These are phyloP conservation scores for Backusella tuberculispora DNA, from an alignment of 192 early-diverging fungal genomes.

Conservation along the genomic window DNA sequence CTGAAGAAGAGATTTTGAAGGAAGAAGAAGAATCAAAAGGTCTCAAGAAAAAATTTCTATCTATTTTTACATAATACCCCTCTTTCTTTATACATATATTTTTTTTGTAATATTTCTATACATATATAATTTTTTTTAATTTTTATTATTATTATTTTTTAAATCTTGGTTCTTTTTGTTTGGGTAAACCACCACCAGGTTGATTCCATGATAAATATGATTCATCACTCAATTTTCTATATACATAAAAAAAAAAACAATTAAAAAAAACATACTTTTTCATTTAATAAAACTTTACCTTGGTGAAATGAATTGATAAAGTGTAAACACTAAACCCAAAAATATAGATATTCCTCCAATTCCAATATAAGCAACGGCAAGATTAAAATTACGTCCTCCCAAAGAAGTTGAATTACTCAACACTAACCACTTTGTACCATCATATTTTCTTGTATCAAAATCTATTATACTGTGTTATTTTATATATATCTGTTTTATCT, in stretches of 20 bases:
- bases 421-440: slow-evolving; percentile 92
- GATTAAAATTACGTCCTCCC: slow-evolving; percentile 92
- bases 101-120: no score
- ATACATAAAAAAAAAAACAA: neutral
- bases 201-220: slow-evolving; percentile 96
- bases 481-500: neutral
- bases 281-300: slow-evolving; percentile 47
- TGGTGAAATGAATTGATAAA: slow-evolving; percentile 87
- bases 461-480: slow-evolving; percentile 44
- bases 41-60: slow-evolving; percentile 2
- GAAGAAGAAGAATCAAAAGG: slow-evolving; percentile 18
- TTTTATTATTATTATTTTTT: no score
- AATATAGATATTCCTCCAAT: slow-evolving; percentile 86
- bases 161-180: neutral
- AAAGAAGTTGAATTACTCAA: slow-evolving; percentile 89
- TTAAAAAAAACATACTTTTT: neutral
- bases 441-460: slow-evolving; percentile 81
- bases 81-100: no score
- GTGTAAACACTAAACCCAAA: slow-evolving; percentile 81
- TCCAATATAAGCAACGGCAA: slow-evolving; percentile 90
- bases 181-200: slow-evolving; percentile 32
- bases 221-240: slow-evolving; percentile 88
- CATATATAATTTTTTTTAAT: no score
- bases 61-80: slow-evolving; percentile 32
- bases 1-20: neutral